Percentiles rank a stretch among this genome's conserved stretches.
phyloP scores from a whole-genome alignment of 2,329 filamentous ascomycete species.

The Alternaria sp. region DNA sequence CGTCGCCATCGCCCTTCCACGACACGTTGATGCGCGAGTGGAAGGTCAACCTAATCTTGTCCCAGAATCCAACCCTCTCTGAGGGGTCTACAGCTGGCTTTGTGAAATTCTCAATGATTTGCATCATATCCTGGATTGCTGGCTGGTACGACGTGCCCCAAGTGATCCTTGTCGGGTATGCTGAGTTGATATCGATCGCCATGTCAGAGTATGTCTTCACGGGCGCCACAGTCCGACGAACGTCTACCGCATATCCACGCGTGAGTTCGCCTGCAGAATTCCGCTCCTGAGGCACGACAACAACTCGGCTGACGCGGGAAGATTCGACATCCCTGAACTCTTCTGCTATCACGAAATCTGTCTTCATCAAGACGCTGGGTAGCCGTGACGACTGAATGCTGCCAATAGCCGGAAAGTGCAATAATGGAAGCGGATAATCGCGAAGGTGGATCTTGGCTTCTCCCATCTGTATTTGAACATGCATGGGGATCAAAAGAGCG shows the following conservation, averaged over 20 bases:
- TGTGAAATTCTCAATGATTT: constrained; percentile 96
- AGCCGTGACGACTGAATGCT: constrained; percentile 78
- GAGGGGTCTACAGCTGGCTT: constrained; percentile 94
- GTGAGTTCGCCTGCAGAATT: constrained; percentile 61
- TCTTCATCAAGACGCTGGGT: constrained; percentile 81
- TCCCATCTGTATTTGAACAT: constrained; percentile 85
- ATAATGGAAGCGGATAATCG: constrained; percentile 89
- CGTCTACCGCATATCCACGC: constrained; percentile 80
- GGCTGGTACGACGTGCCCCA: constrained; percentile 99
- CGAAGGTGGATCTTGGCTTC: constrained; percentile 85
- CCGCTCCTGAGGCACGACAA: constrained; percentile 77
- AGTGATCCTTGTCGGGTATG: constrained; percentile 87
- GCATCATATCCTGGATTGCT: constrained; percentile 99
- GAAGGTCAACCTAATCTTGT: constrained; percentile 93
- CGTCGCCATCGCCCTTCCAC: constrained; percentile 95
- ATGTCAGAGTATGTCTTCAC: constrained; percentile 98
- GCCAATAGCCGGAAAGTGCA: constrained; percentile 87
- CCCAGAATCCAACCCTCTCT: constrained; percentile 96
- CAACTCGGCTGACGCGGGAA: constrained; percentile 77
- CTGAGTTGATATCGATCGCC: constrained; percentile 89
- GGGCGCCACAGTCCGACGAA: constrained; percentile 87
- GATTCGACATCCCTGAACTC: constrained; percentile 85
- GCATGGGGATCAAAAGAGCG: constrained; percentile 86
- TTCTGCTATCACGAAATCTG: constrained; percentile 95
- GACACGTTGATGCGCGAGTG: constrained; percentile 88